phyloP scores from a whole-genome alignment of 2,329 filamentous ascomycete genomes.

The Aschersonia sp. region DNA sequence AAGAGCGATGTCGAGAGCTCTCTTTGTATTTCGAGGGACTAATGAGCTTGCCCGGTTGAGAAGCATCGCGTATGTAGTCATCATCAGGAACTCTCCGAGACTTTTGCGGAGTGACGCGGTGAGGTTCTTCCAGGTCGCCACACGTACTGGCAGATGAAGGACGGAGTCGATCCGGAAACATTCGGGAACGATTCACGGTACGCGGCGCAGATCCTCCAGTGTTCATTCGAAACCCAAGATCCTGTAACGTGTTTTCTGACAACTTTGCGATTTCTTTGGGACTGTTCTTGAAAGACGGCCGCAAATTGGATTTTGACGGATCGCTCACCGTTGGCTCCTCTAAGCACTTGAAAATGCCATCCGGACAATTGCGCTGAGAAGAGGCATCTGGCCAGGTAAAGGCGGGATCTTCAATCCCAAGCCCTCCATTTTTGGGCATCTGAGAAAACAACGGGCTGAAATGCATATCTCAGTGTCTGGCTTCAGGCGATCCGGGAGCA shows the following conservation, averaged over 20 bases:
- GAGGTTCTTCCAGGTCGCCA: conserved; percentile 17
- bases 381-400: too few relatives aligned
- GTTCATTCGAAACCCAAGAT: neutral
- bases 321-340: too few relatives aligned
- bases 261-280: too few relatives aligned
- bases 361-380: too few relatives aligned
- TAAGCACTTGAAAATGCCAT: too few relatives aligned
- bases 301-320: too few relatives aligned
- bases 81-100: neutral
- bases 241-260: neutral
- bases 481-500: too few relatives aligned
- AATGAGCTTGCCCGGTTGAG: neutral
- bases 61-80: conserved; percentile 1
- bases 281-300: too few relatives aligned
- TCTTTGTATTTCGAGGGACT: neutral
- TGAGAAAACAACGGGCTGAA: too few relatives aligned
- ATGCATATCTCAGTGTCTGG: too few relatives aligned
- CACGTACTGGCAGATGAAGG: conserved; percentile 11
- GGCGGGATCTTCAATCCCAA: too few relatives aligned
- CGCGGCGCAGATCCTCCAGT: neutral
- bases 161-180: neutral
- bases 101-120: conserved; percentile 8
- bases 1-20: conserved; percentile 7
- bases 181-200: neutral
- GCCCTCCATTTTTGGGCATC: too few relatives aligned